These are phyloP conservation scores for Pythium brachiatum DNA, from an alignment of 352 stramenopile species.

Conservation along the genomic window DNA sequence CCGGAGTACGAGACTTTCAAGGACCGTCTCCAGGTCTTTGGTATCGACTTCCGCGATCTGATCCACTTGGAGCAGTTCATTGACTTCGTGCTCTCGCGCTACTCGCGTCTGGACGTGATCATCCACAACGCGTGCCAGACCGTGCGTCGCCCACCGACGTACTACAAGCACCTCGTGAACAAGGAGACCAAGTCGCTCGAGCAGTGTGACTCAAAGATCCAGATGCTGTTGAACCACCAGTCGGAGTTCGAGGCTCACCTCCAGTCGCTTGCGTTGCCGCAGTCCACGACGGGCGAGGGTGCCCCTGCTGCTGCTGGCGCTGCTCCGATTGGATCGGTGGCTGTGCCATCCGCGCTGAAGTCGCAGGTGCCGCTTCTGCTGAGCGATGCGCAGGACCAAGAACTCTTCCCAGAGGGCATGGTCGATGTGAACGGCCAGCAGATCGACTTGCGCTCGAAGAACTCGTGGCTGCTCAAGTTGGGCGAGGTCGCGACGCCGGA, in stretches of 20 bases:
- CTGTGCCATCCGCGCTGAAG: constrained; percentile 75
- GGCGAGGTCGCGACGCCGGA: constrained; percentile 89
- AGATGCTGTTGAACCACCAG: constrained; percentile 78
- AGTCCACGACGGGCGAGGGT: constrained; percentile 24
- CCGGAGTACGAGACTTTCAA: constrained; percentile 93
- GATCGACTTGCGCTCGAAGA: constrained; percentile 92
- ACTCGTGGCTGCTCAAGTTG: constrained; percentile 96
- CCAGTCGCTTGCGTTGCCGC: constrained; percentile 52
- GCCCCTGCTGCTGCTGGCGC: background rate
- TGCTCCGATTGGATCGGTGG: constrained; percentile 17
- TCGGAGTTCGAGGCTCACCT: constrained; percentile 72
- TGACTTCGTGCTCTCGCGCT: constrained; percentile 73
- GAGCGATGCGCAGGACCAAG: constrained; percentile 51
- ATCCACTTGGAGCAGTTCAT: constrained; percentile 95
- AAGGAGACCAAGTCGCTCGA: constrained; percentile 75
- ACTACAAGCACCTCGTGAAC: constrained; percentile 92
- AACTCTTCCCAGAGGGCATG: constrained; percentile 66
- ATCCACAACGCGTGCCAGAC: constrained; percentile 99
- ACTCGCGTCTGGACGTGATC: constrained; percentile 94
- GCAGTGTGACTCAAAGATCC: constrained; percentile 44
- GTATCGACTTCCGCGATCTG: constrained; percentile 95
- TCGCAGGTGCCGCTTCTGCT: constrained; percentile 79
- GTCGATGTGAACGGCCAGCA: constrained; percentile 96
- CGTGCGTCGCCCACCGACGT: constrained; percentile 90
- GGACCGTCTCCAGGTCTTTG: constrained; percentile 93